These are phyloP conservation scores for Erodium maritimum DNA, from an alignment of 345 rosid species.

Conservation along the genomic window DNA sequence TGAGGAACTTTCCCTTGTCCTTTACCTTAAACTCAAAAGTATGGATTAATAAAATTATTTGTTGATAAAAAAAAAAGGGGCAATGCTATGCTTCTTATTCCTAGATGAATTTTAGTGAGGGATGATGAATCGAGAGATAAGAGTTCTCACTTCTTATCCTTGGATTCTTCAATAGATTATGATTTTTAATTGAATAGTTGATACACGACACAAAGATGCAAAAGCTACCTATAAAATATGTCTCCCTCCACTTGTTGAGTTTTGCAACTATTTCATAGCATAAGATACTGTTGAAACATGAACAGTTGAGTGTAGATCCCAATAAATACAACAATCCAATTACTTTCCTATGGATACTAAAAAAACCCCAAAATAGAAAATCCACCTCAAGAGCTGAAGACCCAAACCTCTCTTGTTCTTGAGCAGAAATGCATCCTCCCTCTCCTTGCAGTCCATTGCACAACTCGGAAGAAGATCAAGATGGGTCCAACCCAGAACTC, in stretches of 20 bases:
- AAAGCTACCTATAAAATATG: neutral
- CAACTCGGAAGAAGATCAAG: conserved; percentile 8
- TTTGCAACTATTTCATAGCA: neutral
- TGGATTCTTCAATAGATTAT: too few species aligned
- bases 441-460: conserved; percentile 3
- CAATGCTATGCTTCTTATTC: too few species aligned
- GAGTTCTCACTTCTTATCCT: too few species aligned
- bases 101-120: too few species aligned
- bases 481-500: conserved; percentile 40
- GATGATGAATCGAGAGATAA: too few species aligned
- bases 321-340: neutral
- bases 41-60: too few species aligned
- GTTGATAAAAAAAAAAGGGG: too few species aligned
- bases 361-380: too few species aligned
- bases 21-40: too few species aligned
- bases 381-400: neutral
- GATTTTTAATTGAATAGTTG: too few species aligned
- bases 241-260: neutral
- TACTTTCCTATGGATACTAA: neutral
- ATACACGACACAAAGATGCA: too few species aligned
- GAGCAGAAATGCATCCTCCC: neutral
- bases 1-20: too few species aligned
- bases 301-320: neutral
- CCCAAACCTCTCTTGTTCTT: conserved; percentile 8
- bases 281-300: neutral